Conservation (phyloP, 2,329 filamentous ascomycete genomes). For the Hypocrella siamensis region DNA sequence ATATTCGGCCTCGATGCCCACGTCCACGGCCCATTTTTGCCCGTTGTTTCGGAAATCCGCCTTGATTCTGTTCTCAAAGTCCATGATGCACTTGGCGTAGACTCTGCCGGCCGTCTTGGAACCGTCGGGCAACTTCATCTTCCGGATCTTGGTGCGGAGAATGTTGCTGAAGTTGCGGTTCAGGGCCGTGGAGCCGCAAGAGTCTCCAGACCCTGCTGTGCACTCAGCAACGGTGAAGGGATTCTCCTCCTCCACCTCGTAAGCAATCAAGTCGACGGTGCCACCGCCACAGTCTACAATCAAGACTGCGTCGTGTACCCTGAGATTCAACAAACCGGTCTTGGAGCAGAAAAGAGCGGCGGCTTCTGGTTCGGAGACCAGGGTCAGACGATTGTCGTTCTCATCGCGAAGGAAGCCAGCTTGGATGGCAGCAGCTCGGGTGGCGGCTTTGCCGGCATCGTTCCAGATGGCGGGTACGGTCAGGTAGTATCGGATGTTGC, state of each 20-base stretch:
- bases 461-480: slow-evolving; percentile 99
- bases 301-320: slow-evolving; percentile 94
- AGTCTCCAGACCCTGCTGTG: slow-evolving; percentile 92
- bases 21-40: slow-evolving; percentile 97
- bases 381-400: slow-evolving; percentile 88
- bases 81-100: slow-evolving; percentile 99
- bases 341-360: slow-evolving; percentile 97
- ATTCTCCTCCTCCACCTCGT: slow-evolving; percentile 95
- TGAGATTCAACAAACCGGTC: slow-evolving; percentile 86
- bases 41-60: slow-evolving; percentile 98
- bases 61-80: slow-evolving; percentile 99
- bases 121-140: slow-evolving; percentile 96
- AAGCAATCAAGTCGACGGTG: slow-evolving; percentile 96
- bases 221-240: slow-evolving; percentile 96
- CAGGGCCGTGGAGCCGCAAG: slow-evolving; percentile 92
- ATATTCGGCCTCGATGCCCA: slow-evolving; percentile 96
- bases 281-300: slow-evolving; percentile 98
- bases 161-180: slow-evolving; percentile 99
- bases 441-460: slow-evolving; percentile 93
- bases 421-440: slow-evolving; percentile 87
- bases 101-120: slow-evolving; percentile 96
- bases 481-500: slow-evolving; percentile 93
- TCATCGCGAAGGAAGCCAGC: slow-evolving; percentile 93
- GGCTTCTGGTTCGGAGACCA: slow-evolving; percentile 93
- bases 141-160: slow-evolving; percentile 88